Conservation (phyloP, 2,329 filamentous ascomycete genomes). For the Ceratocystis destructans region DNA sequence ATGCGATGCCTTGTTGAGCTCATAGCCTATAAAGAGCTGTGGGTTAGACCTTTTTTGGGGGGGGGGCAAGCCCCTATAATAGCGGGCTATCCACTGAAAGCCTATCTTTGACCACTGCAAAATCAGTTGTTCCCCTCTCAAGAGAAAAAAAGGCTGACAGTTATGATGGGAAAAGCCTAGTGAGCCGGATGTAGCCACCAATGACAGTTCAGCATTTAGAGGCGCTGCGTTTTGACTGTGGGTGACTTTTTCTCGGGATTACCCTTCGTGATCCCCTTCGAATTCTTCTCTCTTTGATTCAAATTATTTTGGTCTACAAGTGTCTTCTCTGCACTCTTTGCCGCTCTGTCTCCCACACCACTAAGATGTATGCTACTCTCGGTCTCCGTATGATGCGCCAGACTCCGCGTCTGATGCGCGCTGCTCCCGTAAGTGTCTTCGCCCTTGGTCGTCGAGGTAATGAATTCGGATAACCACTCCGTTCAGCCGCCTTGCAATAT, state of each 20-base stretch:
- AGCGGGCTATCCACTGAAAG: not conserved
- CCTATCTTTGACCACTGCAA: not conserved
- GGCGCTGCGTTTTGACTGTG: not conserved
- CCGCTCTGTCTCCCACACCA: constrained; percentile 11
- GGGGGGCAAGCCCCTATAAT: not conserved
- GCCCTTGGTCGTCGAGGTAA: not conserved
- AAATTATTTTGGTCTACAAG: constrained; percentile 19
- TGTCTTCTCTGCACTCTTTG: constrained; percentile 4
- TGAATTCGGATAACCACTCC: not conserved
- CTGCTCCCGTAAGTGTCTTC: constrained; percentile 52
- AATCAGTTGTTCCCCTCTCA: not conserved
- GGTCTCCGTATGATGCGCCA: constrained; percentile 54
- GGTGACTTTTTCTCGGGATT: constrained; percentile 9
- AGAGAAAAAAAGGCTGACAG: not conserved
- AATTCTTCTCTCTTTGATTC: constrained; percentile 23
- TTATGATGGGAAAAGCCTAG: not conserved
- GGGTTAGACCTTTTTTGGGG: not conserved
- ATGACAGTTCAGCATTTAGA: constrained; percentile 8
- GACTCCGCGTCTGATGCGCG: constrained; percentile 52
- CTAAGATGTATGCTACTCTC: constrained; percentile 51
- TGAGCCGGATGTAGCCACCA: constrained; percentile 6
- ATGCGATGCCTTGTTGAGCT: not conserved
- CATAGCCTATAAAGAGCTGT: not conserved
- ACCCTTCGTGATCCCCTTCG: constrained; percentile 1
- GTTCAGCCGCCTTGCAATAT: not conserved